Percentiles rank a stretch among this genome's conserved stretches.
These are phyloP conservation scores for Colletotrichum zoysiae DNA, from an alignment of 2,329 filamentous ascomycete species.

Conservation along the genomic window DNA sequence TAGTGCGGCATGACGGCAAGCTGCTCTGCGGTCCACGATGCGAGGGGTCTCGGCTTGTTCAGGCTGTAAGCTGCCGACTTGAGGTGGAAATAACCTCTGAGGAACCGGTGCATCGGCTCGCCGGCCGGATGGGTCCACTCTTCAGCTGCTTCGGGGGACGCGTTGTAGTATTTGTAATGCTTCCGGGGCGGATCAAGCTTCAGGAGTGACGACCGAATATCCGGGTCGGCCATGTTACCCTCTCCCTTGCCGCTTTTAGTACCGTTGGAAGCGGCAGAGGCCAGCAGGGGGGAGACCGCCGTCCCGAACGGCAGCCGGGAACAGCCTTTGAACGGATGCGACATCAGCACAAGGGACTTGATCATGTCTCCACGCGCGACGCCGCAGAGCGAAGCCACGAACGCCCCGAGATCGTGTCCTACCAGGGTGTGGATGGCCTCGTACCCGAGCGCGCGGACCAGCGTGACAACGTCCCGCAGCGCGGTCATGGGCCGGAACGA, in stretches of 20 bases:
- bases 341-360: constrained; percentile 71
- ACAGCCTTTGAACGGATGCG: constrained; percentile 71
- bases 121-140: constrained; percentile 48
- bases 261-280: not conserved
- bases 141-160: constrained; percentile 61
- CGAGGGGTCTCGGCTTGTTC: constrained; percentile 66
- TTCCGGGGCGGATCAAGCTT: constrained; percentile 69
- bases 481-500: constrained; percentile 63
- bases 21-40: constrained; percentile 67
- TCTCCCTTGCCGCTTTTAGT: constrained; percentile 27
- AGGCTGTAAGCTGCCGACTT: constrained; percentile 73
- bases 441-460: constrained; percentile 73
- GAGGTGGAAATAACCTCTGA: constrained; percentile 76
- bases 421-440: constrained; percentile 68
- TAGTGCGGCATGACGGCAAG: constrained; percentile 73
- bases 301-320: constrained; percentile 59
- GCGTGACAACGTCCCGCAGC: constrained; percentile 71
- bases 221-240: constrained; percentile 40
- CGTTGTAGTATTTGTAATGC: constrained; percentile 79
- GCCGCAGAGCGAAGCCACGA: constrained; percentile 69
- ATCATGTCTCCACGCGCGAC: constrained; percentile 76
- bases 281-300: not conserved
- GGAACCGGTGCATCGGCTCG: constrained; percentile 63
- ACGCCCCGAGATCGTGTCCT: constrained; percentile 76
- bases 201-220: constrained; percentile 71